A percentile compares a stretch with the other conserved stretches of the same genome.
These are phyloP conservation scores for Hsuehochloa calcarea DNA, from an alignment of 176 grass and related monocot species.

Conservation along the genomic window DNA sequence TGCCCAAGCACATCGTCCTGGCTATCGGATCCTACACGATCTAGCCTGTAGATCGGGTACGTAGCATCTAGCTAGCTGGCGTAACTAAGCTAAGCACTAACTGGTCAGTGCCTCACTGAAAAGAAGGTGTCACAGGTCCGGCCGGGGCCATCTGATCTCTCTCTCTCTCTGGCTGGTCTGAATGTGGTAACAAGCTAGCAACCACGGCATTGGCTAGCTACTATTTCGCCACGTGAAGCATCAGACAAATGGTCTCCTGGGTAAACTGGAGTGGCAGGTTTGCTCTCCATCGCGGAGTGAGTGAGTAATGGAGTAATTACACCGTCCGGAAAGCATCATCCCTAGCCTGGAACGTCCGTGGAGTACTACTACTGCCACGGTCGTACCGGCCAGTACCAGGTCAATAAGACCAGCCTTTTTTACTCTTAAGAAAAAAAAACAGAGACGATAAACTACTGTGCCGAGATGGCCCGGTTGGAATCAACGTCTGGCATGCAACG, in stretches of 20 bases:
- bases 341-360: background rate
- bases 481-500: background rate
- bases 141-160: background rate
- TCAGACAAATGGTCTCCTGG: constrained; percentile 39
- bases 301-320: background rate
- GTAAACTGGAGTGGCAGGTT: constrained; percentile 27
- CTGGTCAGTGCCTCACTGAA: constrained; percentile 4
- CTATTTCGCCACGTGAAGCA: constrained; percentile 53
- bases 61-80: constrained; percentile 43
- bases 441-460: background rate
- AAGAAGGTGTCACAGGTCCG: constrained; percentile 25
- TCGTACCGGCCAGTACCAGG: background rate
- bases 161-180: background rate
- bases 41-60: background rate
- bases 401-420: background rate
- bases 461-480: background rate
- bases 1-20: background rate
- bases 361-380: background rate
- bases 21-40: background rate
- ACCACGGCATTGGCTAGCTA: constrained; percentile 12
- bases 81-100: background rate
- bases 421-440: background rate
- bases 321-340: background rate
- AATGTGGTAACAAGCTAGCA: background rate
- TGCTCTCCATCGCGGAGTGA: background rate